Evolutionary conservation across 2,329 filamentous ascomycete genomes (phyloP).

Genomic region (Cladobotryum mycophilum): DNA sequence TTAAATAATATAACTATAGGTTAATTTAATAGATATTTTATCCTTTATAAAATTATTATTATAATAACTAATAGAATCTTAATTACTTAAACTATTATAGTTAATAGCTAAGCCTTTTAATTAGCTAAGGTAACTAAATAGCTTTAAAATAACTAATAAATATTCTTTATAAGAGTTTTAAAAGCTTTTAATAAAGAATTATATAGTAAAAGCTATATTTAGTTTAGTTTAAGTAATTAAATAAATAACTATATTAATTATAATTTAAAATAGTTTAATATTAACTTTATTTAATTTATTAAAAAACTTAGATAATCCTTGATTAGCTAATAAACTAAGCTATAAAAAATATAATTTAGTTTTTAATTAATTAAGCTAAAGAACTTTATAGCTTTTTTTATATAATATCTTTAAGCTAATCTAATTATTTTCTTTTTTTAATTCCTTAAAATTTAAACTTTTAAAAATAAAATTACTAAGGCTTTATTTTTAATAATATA

Average conservation of each 20-base stretch:
- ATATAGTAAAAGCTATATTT: no score
- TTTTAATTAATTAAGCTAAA: not conserved
- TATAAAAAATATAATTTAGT: not conserved
- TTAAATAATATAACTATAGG: not conserved
- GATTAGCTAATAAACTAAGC: not conserved
- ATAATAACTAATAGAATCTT: no score
- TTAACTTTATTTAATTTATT: not conserved
- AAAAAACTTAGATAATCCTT: not conserved
- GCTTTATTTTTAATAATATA: not conserved
- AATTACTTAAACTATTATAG: conserved; percentile 1
- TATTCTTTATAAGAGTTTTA: no score
- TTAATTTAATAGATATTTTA: conserved; percentile 1
- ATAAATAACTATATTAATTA: not conserved
- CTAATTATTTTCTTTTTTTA: not conserved
- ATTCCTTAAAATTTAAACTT: not conserved
- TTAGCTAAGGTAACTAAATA: no score
- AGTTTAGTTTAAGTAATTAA: no score
- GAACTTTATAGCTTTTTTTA: not conserved
- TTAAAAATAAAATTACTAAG: no score
- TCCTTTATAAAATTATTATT: not conserved
- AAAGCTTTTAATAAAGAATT: no score
- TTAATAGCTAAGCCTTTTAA: no score
- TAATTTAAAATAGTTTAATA: not conserved
- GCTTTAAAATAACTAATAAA: no score
- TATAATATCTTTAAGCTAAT: not conserved